phyloP scores from a whole-genome alignment of 1,284 basidiomycete species.

The Cryptococcus wingfieldii region DNA sequence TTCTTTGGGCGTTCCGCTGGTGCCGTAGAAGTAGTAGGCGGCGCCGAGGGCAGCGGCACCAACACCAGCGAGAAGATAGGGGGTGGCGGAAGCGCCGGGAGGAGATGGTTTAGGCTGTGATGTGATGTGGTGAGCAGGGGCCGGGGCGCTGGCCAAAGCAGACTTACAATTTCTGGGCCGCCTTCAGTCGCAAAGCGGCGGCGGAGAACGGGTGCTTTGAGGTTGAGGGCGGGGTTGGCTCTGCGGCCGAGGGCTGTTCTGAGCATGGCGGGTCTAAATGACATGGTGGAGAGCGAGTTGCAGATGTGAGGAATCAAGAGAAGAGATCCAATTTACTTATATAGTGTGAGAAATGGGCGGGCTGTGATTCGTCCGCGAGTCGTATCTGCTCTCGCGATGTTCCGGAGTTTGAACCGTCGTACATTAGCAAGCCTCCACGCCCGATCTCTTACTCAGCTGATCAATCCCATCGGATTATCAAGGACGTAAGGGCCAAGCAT shows the following conservation, averaged over 20 bases:
- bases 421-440: too few relatives aligned
- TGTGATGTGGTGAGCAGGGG: not conserved
- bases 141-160: not conserved
- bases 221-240: constrained; percentile 11
- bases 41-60: constrained; percentile 39
- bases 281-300: constrained; percentile 22
- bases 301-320: not conserved
- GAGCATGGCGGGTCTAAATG: constrained; percentile 32
- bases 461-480: too few relatives aligned
- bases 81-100: constrained; percentile 30
- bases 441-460: too few relatives aligned
- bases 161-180: constrained; percentile 33
- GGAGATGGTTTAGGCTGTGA: constrained; percentile 31
- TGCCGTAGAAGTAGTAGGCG: constrained; percentile 47
- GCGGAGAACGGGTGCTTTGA: constrained; percentile 23
- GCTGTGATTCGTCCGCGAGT: constrained; percentile 1
- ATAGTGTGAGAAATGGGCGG: not conserved
- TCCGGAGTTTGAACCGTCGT: too few relatives aligned
- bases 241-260: constrained; percentile 26
- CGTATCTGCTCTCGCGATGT: too few relatives aligned
- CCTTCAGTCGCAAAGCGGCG: constrained; percentile 29
- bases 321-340: not conserved
- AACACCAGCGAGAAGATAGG: constrained; percentile 35
- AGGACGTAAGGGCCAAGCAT: too few relatives aligned
- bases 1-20: constrained; percentile 43